Evolutionary conservation across 2,329 filamentous ascomycete genomes (phyloP).

Genomic region (Davidsoniella virescens): DNA sequence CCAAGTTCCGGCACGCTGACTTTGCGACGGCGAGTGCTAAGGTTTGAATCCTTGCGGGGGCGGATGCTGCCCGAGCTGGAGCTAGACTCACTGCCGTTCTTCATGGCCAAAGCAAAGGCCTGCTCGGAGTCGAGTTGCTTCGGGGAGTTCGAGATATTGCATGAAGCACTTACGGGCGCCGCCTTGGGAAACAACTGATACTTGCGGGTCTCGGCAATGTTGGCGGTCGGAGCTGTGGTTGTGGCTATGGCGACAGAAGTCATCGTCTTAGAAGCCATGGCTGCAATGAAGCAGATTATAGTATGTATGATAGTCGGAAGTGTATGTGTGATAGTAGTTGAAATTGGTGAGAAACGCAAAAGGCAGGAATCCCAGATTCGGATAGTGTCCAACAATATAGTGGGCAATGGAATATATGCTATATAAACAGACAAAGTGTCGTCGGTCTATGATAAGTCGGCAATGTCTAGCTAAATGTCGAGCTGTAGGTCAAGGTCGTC

Average conservation of each 20-base stretch:
- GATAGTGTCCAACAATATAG: conserved; percentile 1
- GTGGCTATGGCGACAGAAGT: background rate
- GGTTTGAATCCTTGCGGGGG: conserved; percentile 41
- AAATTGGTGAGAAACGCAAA: background rate
- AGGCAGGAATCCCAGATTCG: background rate
- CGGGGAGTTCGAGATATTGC: conserved; percentile 19
- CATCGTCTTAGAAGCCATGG: conserved; percentile 2
- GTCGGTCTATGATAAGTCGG: no score
- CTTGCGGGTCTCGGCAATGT: conserved; percentile 24
- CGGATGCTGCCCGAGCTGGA: conserved; percentile 28
- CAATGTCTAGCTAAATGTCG: no score
- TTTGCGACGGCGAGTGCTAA: conserved; percentile 42
- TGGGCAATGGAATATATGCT: background rate
- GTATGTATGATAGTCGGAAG: no score
- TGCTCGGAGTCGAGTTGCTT: conserved; percentile 36
- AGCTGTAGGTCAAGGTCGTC: no score
- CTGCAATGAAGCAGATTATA: background rate
- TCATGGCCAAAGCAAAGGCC: conserved; percentile 29
- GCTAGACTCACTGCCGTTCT: conserved; percentile 24
- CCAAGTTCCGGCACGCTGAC: conserved; percentile 47
- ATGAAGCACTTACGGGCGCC: conserved; percentile 17
- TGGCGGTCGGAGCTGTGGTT: background rate
- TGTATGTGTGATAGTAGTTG: no score
- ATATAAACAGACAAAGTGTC: background rate
- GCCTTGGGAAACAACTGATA: conserved; percentile 46